Conservation (phyloP, 306 rosid genomes). For the Betula pendula region DNA sequence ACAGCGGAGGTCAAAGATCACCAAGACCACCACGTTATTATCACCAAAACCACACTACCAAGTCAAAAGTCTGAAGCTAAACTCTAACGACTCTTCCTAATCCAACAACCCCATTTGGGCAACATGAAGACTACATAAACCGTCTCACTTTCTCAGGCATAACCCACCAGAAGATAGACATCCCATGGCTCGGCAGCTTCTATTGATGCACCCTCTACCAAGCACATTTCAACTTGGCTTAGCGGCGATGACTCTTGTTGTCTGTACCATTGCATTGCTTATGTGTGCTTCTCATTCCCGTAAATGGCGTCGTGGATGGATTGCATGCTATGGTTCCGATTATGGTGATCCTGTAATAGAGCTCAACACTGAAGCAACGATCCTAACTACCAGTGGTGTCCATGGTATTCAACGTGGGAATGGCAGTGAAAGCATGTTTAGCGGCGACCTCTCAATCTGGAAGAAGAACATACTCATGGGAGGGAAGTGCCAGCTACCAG, state of each 20-base stretch:
- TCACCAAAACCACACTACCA: constrained; percentile 46
- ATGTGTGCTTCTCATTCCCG: constrained; percentile 83
- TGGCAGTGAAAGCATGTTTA: not conserved
- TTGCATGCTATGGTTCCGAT: constrained; percentile 38
- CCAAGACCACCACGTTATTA: constrained; percentile 48
- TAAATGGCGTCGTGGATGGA: constrained; percentile 48
- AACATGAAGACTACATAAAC: constrained; percentile 23
- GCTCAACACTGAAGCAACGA: constrained; percentile 34
- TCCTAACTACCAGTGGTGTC: constrained; percentile 2
- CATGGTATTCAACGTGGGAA: constrained; percentile 27
- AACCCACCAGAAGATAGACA: constrained; percentile 25
- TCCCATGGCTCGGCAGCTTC: constrained; percentile 68
- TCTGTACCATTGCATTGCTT: constrained; percentile 61
- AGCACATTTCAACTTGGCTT: constrained; percentile 44
- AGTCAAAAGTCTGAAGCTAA: constrained; percentile 15
- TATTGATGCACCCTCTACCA: constrained; percentile 23
- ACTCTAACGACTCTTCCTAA: constrained; percentile 48
- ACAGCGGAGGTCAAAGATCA: constrained; percentile 33
- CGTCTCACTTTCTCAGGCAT: constrained; percentile 14
- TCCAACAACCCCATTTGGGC: constrained; percentile 42
- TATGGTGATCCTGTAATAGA: constrained; percentile 52
- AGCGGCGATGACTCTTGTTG: constrained; percentile 44
- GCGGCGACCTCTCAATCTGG: constrained; percentile 57
- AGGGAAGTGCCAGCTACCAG: constrained; percentile 87
- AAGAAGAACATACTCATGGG: constrained; percentile 93